These are phyloP conservation scores for Excoecaria cochinchinensis DNA, from an alignment of 345 rosid species.

Conservation along the genomic window DNA sequence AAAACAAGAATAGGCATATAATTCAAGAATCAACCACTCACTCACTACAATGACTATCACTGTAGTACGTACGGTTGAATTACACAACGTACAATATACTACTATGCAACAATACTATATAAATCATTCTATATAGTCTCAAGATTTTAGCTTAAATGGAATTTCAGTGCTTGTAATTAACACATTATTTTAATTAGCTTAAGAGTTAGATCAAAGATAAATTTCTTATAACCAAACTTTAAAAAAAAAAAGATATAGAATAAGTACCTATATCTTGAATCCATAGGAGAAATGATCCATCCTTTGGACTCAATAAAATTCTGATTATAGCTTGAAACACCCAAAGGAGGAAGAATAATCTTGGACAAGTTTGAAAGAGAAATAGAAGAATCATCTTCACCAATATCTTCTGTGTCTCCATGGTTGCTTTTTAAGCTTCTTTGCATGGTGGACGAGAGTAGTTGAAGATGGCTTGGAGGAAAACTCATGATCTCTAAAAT, in stretches of 20 bases:
- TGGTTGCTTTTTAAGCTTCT: neutral
- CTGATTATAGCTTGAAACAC: constrained; percentile 59
- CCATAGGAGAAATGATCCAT: constrained; percentile 75
- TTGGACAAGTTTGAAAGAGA: constrained; percentile 59
- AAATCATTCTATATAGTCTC: no score
- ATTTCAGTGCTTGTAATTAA: no score
- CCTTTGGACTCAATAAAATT: constrained; percentile 41
- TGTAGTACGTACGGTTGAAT: no score
- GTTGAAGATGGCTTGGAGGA: constrained; percentile 4
- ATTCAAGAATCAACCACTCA: no score
- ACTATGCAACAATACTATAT: no score
- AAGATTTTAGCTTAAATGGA: no score
- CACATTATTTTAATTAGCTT: no score
- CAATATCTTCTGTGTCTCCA: neutral
- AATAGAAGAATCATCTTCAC: constrained; percentile 36
- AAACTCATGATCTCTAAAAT: neutral
- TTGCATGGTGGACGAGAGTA: constrained; percentile 8
- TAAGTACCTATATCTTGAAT: constrained; percentile 77
- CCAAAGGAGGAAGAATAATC: constrained; percentile 90
- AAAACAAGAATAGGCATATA: no score
- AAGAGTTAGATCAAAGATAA: no score
- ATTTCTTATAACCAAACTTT: no score
- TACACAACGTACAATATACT: no score
- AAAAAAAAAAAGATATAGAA: neutral
- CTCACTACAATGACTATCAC: no score